Evolutionary conservation across 202 grass and related monocot genomes (phyloP).

Genomic region (Carex sylvatica): DNA sequence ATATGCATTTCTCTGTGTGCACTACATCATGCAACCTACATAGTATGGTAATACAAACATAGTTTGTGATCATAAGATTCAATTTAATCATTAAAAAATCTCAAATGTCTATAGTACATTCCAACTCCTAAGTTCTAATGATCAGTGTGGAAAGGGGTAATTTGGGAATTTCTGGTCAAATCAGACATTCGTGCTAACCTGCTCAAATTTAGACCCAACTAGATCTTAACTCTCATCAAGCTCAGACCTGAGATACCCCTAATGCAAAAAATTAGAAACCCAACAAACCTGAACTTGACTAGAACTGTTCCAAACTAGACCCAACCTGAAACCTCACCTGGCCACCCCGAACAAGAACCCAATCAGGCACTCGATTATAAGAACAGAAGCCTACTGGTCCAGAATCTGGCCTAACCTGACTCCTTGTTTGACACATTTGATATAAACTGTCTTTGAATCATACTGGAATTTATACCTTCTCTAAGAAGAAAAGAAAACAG

Average conservation of each 20-base stretch:
- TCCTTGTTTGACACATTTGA: neutral
- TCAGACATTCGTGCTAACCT: neutral
- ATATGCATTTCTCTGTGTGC: conserved; percentile 62
- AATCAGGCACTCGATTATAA: neutral
- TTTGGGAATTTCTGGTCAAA: neutral
- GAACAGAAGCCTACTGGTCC: neutral
- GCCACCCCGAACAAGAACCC: neutral
- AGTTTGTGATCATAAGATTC: neutral
- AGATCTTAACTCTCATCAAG: neutral
- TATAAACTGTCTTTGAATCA: neutral
- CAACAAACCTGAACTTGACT: neutral
- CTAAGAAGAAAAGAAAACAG: too few species aligned
- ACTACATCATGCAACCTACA: conserved; percentile 86
- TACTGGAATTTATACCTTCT: neutral
- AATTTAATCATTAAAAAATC: neutral
- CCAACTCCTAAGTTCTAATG: neutral
- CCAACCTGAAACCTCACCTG: neutral
- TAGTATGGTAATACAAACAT: neutral
- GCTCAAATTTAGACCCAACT: neutral
- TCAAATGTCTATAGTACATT: neutral
- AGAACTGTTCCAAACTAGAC: too few species aligned
- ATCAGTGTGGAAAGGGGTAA: neutral
- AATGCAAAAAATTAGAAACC: neutral
- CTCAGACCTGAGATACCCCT: neutral
- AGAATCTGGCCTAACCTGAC: neutral